A percentile compares a stretch with the other conserved stretches of the same genome.
phyloP scores from a whole-genome alignment of 2,329 filamentous ascomycete species.

The Colletotrichum tropicale region DNA sequence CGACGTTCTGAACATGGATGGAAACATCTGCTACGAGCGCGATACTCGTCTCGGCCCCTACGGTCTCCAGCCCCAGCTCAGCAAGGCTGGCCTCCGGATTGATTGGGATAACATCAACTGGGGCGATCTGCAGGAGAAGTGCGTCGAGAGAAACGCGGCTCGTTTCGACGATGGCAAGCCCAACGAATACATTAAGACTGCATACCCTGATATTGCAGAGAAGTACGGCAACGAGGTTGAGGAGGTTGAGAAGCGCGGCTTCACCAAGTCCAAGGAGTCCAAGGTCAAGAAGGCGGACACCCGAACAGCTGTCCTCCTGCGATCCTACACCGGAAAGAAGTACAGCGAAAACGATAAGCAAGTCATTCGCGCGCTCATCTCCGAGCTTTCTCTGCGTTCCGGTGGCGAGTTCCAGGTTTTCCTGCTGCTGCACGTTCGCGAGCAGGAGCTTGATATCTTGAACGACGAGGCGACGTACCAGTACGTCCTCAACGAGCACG shows the following conservation, averaged over 20 bases:
- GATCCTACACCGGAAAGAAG: slow-evolving; percentile 75
- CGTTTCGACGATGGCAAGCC: slow-evolving; percentile 57
- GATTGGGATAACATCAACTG: slow-evolving; percentile 72
- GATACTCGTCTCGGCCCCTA: slow-evolving; percentile 74
- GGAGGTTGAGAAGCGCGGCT: slow-evolving; percentile 1
- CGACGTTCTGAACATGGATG: slow-evolving; percentile 63
- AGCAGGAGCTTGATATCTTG: slow-evolving; percentile 61
- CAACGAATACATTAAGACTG: slow-evolving; percentile 46
- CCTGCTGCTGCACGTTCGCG: slow-evolving; percentile 79
- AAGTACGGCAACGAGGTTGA: slow-evolving; percentile 3
- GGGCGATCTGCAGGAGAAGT: slow-evolving; percentile 72
- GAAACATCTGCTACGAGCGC: slow-evolving; percentile 69
- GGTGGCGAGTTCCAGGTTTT: slow-evolving; percentile 84
- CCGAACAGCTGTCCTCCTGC: slow-evolving; percentile 76
- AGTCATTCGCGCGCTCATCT: slow-evolving; percentile 78
- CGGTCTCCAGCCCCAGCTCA: slow-evolving; percentile 55
- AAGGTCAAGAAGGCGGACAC: neutral
- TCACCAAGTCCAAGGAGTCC: neutral
- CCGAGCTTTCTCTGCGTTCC: slow-evolving; percentile 75
- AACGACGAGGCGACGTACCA: slow-evolving; percentile 64
- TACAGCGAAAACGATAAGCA: slow-evolving; percentile 83
- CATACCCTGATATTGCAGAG: slow-evolving; percentile 32
- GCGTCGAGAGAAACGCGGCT: slow-evolving; percentile 67
- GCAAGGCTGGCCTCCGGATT: slow-evolving; percentile 48
- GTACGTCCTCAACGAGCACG: slow-evolving; percentile 61